A percentile compares a stretch with the other conserved stretches of the same genome.
Evolutionary conservation across 768 basidiomycete species (phyloP).

Genomic region (Russula virescens): DNA sequence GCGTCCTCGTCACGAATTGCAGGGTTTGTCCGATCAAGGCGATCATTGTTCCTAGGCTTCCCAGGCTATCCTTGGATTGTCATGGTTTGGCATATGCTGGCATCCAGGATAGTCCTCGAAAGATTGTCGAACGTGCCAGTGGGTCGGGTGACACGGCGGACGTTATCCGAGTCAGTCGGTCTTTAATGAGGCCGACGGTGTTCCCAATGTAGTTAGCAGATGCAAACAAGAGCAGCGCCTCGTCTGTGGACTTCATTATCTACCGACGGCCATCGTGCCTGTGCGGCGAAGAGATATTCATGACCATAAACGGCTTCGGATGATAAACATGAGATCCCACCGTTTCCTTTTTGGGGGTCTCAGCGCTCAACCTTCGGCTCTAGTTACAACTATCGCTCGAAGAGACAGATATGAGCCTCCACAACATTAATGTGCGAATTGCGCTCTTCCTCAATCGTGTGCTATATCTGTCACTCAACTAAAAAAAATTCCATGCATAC

Average conservation of each 20-base stretch:
- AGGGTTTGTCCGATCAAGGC: constrained; percentile 44
- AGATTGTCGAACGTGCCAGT: constrained; percentile 31
- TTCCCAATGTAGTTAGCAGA: background rate
- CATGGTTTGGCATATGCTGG: background rate
- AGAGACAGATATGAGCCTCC: constrained; percentile 2
- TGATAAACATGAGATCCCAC: background rate
- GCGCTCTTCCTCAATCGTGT: background rate
- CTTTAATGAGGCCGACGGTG: background rate
- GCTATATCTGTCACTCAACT: background rate
- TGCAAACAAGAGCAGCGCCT: background rate
- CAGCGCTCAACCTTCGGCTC: background rate
- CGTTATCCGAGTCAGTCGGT: background rate
- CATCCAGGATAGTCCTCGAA: background rate
- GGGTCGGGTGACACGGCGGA: constrained; percentile 41
- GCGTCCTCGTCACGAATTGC: constrained; percentile 43
- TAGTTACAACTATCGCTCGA: no score
- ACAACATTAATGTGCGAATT: constrained; percentile 17
- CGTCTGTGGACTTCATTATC: background rate
- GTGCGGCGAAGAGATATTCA: background rate
- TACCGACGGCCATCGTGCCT: no score
- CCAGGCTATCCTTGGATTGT: background rate
- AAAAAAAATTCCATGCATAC: background rate
- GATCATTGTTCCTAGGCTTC: constrained; percentile 40
- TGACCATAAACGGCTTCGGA: background rate
- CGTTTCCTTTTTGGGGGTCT: constrained; percentile 6